These are phyloP conservation scores for Rhodotorula sp. DNA, from an alignment of 1,284 basidiomycete genomes.

Conservation along the genomic window DNA sequence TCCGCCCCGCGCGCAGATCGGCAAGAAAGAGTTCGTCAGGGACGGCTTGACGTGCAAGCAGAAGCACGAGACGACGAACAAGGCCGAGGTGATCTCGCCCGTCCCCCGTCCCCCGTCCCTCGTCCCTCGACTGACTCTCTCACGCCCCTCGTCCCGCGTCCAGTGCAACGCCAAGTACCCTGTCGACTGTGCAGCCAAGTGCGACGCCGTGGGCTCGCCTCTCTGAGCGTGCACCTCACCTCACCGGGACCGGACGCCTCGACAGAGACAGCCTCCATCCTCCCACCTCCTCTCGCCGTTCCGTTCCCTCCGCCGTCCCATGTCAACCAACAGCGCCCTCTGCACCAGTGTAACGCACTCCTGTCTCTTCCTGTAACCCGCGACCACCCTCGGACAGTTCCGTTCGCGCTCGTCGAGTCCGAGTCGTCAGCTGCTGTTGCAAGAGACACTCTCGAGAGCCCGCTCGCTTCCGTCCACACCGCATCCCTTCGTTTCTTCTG, in stretches of 20 bases:
- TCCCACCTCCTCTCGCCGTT: no score
- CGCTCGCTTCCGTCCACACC: no score
- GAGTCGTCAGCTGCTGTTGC: no score
- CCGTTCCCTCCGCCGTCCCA: neutral
- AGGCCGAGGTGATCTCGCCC: constrained; percentile 1
- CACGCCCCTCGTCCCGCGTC: no score
- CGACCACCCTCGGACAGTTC: no score
- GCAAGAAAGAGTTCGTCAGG: constrained; percentile 26
- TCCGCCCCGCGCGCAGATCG: constrained; percentile 35
- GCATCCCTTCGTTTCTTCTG: no score
- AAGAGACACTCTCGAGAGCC: no score
- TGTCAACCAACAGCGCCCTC: neutral
- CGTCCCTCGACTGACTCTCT: neutral
- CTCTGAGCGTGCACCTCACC: constrained; percentile 8
- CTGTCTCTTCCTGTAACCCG: no score
- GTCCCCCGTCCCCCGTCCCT: neutral
- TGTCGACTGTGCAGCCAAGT: constrained; percentile 29
- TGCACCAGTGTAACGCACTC: neutral
- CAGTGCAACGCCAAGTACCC: constrained; percentile 37
- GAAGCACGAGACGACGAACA: constrained; percentile 23
- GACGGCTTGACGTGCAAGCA: constrained; percentile 27
- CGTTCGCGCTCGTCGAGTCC: no score
- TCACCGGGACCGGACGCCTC: neutral
- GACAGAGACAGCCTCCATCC: neutral
- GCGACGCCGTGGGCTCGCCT: constrained; percentile 27